A percentile compares a stretch with the other conserved stretches of the same genome.
Conservation (phyloP, 2,329 filamentous ascomycete species). For the Fusarium fujikuroi region DNA sequence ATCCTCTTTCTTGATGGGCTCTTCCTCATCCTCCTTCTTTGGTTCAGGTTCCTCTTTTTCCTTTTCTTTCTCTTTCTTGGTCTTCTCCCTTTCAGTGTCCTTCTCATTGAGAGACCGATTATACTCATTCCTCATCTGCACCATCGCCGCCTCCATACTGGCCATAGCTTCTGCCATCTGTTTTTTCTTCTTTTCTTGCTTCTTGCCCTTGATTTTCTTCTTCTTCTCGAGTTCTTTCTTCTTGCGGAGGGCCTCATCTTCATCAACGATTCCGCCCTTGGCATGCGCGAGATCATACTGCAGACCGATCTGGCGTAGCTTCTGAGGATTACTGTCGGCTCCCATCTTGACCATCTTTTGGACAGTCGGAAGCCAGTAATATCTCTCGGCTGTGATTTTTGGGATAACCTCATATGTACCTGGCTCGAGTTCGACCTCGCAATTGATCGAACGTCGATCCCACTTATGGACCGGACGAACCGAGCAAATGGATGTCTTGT, state of each 20-base stretch:
- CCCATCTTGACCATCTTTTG: slow-evolving; percentile 67
- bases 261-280: slow-evolving; percentile 64
- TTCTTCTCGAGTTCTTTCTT: slow-evolving; percentile 42
- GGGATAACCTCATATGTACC: slow-evolving; percentile 76
- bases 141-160: slow-evolving; percentile 40
- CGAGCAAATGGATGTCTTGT: slow-evolving; percentile 35
- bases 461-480: slow-evolving; percentile 41
- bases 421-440: slow-evolving; percentile 76
- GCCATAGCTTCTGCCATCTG: slow-evolving; percentile 43
- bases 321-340: slow-evolving; percentile 64
- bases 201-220: slow-evolving; percentile 40
- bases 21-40: slow-evolving; percentile 18
- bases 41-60: not conserved
- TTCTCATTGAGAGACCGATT: slow-evolving; percentile 29
- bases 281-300: slow-evolving; percentile 71
- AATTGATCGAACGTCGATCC: slow-evolving; percentile 72
- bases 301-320: slow-evolving; percentile 69
- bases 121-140: slow-evolving; percentile 42
- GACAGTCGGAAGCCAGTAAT: slow-evolving; percentile 58
- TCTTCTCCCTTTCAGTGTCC: slow-evolving; percentile 16
- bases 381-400: slow-evolving; percentile 69
- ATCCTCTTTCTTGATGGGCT: slow-evolving; percentile 9
- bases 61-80: slow-evolving; percentile 12
- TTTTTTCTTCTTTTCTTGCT: slow-evolving; percentile 40
- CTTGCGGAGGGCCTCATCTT: slow-evolving; percentile 54